phyloP scores from a whole-genome alignment of 345 rosid species.

The Euphorbia tirucalli region DNA sequence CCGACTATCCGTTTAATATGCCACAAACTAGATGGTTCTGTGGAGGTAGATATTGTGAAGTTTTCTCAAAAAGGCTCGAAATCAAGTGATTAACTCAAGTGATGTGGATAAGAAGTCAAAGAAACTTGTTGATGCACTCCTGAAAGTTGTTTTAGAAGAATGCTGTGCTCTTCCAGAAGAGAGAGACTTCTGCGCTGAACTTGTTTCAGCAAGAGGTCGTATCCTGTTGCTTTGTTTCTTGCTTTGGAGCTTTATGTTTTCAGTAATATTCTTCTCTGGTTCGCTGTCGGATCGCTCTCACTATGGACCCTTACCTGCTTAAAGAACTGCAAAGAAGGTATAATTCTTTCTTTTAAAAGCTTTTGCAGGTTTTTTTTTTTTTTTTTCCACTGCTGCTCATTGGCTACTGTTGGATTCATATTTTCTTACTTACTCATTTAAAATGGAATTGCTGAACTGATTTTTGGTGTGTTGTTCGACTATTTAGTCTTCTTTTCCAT shows the following conservation, averaged over 20 bases:
- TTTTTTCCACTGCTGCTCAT: neutral
- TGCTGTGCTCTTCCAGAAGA: constrained; percentile 28
- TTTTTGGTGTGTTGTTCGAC: neutral
- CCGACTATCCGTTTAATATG: neutral
- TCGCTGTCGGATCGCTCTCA: neutral
- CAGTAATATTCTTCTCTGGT: constrained; percentile 16
- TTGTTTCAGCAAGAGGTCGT: constrained; percentile 16
- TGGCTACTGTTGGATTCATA: neutral
- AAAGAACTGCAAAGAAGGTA: constrained; percentile 10
- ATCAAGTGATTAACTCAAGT: constrained; percentile 26
- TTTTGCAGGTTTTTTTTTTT: neutral
- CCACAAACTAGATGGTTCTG: constrained; percentile 4
- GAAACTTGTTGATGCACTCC: constrained; percentile 37
- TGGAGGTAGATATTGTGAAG: constrained; percentile 26
- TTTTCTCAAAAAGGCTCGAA: constrained; percentile 31
- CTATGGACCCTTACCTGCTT: constrained; percentile 36
- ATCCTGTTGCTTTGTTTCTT: constrained; percentile 19
- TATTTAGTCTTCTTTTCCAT: no score
- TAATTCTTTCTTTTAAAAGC: neutral
- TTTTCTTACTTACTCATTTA: neutral
- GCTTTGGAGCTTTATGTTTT: constrained; percentile 24
- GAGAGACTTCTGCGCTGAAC: constrained; percentile 14
- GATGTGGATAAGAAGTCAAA: constrained; percentile 23
- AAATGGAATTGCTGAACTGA: neutral
- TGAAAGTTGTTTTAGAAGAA: constrained; percentile 22